A percentile compares a stretch with the other conserved stretches of the same genome.
phyloP scores from a whole-genome alignment of 1,284 basidiomycete species.

The Ustanciosporium gigantosporum region DNA sequence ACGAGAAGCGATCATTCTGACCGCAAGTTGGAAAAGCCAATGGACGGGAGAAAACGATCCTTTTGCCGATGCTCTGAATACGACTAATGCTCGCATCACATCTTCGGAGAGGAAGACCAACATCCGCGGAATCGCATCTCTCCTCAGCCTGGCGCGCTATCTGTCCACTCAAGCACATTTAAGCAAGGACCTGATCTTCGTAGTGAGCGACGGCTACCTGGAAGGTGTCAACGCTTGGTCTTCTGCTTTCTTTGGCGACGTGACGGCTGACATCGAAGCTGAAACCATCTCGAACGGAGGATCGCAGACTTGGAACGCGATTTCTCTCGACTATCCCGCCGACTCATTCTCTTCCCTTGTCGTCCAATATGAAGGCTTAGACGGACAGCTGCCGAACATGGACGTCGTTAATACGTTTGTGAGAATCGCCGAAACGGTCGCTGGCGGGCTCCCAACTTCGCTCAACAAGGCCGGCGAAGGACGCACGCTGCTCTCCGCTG shows the following conservation, averaged over 20 bases:
- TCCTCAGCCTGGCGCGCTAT: slow-evolving; percentile 80
- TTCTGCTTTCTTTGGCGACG: slow-evolving; percentile 74
- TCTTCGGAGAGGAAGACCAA: slow-evolving; percentile 64
- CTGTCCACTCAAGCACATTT: slow-evolving; percentile 65
- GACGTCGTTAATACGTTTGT: slow-evolving; percentile 85
- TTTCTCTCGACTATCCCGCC: slow-evolving; percentile 92
- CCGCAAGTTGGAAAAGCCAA: slow-evolving; percentile 62
- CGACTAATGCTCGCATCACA: neutral
- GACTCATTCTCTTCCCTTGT: slow-evolving; percentile 94
- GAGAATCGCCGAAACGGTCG: slow-evolving; percentile 73
- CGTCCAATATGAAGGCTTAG: slow-evolving; percentile 89
- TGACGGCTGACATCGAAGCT: slow-evolving; percentile 69
- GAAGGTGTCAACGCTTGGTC: slow-evolving; percentile 93
- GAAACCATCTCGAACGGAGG: slow-evolving; percentile 65
- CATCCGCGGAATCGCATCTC: slow-evolving; percentile 79
- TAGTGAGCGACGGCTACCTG: slow-evolving; percentile 83
- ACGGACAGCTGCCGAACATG: slow-evolving; percentile 93
- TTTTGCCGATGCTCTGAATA: slow-evolving; percentile 9
- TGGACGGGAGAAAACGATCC: slow-evolving; percentile 33
- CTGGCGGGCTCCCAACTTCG: slow-evolving; percentile 58
- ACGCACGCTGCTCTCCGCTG: neutral
- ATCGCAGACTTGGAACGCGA: slow-evolving; percentile 74
- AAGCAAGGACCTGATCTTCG: slow-evolving; percentile 76
- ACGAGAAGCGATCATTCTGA: slow-evolving; percentile 71
- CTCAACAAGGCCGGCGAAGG: slow-evolving; percentile 30